Conservation (phyloP, 106 monocot species). For the Dioscorea alata region DNA sequence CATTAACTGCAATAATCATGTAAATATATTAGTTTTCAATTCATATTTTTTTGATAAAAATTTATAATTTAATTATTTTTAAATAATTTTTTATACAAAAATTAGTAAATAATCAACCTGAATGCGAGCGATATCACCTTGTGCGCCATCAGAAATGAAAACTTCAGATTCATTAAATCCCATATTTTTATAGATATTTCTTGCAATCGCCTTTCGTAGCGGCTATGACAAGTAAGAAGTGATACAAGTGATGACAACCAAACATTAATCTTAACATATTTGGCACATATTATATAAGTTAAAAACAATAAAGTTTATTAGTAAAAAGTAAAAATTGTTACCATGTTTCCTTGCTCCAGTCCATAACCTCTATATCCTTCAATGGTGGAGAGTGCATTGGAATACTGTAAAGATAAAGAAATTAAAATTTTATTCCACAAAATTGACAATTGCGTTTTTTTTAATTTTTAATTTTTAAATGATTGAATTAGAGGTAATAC, state of each 20-base stretch:
- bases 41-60: no score
- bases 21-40: no score
- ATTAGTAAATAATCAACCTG: constrained; percentile 37
- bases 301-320: no score
- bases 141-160: constrained; percentile 83
- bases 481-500: no score
- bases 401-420: constrained; percentile 29
- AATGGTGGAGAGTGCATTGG: constrained; percentile 51
- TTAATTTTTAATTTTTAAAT: no score
- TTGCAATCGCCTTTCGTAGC: constrained; percentile 53
- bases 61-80: no score
- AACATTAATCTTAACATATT: no score
- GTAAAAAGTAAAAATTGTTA: constrained; percentile 6
- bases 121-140: constrained; percentile 72
- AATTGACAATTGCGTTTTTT: no score
- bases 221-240: no score
- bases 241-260: no score
- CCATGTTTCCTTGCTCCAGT: constrained; percentile 83
- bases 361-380: constrained; percentile 91
- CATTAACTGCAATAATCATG: constrained; percentile 40
- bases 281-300: no score
- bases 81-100: not conserved
- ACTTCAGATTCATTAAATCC: constrained; percentile 59
- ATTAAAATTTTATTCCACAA: no score
- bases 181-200: constrained; percentile 43